Evolutionary conservation across 345 rosid species (phyloP), one percentile per base, ranked within the genome.

Genomic region (Psidium guajava): DNA sequence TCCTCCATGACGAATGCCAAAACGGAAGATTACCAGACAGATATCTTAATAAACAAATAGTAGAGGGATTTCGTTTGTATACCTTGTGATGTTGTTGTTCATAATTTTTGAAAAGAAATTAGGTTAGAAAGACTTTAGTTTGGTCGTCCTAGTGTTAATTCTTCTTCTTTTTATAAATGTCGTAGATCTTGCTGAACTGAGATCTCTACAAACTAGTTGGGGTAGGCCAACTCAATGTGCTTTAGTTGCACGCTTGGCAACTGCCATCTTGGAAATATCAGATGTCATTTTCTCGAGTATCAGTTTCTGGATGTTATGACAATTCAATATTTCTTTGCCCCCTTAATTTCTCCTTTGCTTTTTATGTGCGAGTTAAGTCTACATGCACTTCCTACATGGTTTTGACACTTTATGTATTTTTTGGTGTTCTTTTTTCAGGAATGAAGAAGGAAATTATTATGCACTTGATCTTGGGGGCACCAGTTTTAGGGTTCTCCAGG

Each of bases 401-500:
- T 69, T 36, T 69, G 80, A 24, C 4, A 6, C 80, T 36, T 69
- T 9, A 13, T 36, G 40, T 16, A 56, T 40, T 10, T 56, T 85
- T 28, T 13, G 22, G 84, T 86, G 87, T 51, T 77, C 86, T 85
- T 86, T 88, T 86, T 84, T 82, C 95, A 97, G 99, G 98, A 91
- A 84, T 83, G 99, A 94, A 89, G 90, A 90, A 90, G 99, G 99
- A 88, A 90, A 91, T 84, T 97, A 90, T 91, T 97, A 95, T 90
- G 98, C 95, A 57, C 93, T 97, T 88, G 94, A 95, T 91, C 93
- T 97, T 84, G 99, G 98, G 69, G 95, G 95, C 87, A 93, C 97
- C 81, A 91, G 95, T 92, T 92, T 95, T 90, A 94, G 97, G 93
- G 92, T 94, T 73, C 91, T 97, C 83, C 92, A 96, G 91, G 92